Base-by-base conservation (phyloP, 257 asterid species). In the Handroanthus guayacan region DNA sequence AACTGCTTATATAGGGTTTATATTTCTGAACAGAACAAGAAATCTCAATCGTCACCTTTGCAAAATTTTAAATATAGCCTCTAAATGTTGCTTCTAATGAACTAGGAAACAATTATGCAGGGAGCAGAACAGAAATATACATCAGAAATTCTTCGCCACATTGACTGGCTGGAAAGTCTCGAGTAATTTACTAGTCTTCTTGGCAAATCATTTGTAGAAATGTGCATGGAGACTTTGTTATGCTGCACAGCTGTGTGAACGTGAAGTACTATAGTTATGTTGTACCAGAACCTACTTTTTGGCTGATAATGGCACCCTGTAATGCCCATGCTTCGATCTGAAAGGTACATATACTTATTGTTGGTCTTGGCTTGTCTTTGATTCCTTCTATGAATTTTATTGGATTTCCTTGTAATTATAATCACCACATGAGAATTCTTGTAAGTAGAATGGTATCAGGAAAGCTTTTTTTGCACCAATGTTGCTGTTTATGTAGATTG, bases 201-300 rank as follows among this genome's bases (percentile, higher is more conserved):
- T 79, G 71, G 76, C 52, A 67, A 65, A 62, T 58, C 63, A 31
- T 67, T 56, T 67, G 68, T 65, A 38, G 34, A 54, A 44, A 38
- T 14, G 51, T 62, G n/a, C 58, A 5, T 36, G 67, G 34, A 62
- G 72, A 74, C 60, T 72, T 73, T 48, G 64, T 69, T 64, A 45
- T 48, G 69, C 80, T 77, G 78, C 80, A 81, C 76, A 77, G 78
- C 79, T 62, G 80, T 78, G 83, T 65, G 82, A 78, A 69, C 50
- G 60, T 51, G 62, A 71, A 81, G 41, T 51, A 58, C 73, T 39
- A 51, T 74, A 63, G 69, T 65, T 70, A 48, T 47, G 71, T 76
- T 62, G 57, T 76, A 84, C 62, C 71, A 16, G 54, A 74, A 77
- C 56, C 51, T 62, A 66, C 11, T 64, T 76, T 72, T 45, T 70